Evolutionary conservation across 2,329 filamentous ascomycete genomes (phyloP).

Genomic region (Stachybotrys echinatus): DNA sequence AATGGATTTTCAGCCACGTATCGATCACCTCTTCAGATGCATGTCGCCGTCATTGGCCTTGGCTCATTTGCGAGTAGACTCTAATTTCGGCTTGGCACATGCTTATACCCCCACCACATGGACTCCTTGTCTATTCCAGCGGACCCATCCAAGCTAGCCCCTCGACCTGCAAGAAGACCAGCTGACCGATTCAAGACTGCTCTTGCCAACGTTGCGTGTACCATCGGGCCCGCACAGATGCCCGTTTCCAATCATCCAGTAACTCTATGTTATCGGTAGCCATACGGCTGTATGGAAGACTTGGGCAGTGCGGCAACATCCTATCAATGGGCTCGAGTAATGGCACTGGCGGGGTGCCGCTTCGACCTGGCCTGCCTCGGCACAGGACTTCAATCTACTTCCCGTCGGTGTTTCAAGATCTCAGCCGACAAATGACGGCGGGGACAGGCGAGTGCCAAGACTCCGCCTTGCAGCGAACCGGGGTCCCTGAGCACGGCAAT

Average conservation of each 20-base stretch:
- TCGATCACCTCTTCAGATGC: background rate
- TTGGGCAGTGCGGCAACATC: too few species aligned
- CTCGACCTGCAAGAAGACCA: too few species aligned
- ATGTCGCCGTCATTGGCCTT: background rate
- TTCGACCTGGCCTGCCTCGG: background rate
- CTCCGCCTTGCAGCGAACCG: background rate
- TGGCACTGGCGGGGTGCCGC: too few species aligned
- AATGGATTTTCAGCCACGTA: background rate
- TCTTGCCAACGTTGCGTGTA: too few species aligned
- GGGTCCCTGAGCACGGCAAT: background rate
- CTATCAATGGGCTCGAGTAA: too few species aligned
- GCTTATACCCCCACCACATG: background rate
- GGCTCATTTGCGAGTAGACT: slow-evolving; percentile 1
- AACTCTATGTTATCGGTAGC: too few species aligned
- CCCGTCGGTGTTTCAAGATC: background rate
- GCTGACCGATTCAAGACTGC: background rate
- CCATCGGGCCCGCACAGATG: too few species aligned
- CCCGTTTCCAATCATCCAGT: too few species aligned
- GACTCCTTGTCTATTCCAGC: too few species aligned
- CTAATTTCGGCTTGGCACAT: slow-evolving; percentile 3
- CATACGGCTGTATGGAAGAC: too few species aligned
- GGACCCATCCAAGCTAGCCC: too few species aligned
- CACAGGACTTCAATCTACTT: background rate
- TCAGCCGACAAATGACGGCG: background rate
- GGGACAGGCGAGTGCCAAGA: background rate